Evolutionary conservation across 495 filamentous ascomycete genomes (phyloP), one percentile per base, ranked within the genome.

Genomic region (Neurospora sp.): DNA sequence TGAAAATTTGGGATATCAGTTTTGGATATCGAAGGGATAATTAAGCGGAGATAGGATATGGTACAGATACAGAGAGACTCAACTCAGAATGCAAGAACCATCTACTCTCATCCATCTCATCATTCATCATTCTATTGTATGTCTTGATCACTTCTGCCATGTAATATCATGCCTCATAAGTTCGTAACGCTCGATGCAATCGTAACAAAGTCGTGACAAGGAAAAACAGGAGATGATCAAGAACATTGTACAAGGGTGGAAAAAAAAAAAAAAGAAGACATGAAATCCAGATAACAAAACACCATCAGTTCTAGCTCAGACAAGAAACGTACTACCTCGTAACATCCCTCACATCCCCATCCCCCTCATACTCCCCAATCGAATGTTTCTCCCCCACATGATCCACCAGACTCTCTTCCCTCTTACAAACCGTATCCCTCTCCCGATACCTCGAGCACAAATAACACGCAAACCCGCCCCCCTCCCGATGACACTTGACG

Each of bases 401-500:
- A 36, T 75, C 73, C 3, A 80, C 81, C 34, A 83, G 62, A 9
- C 74, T 74, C 69, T 78, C 76, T 36, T 78, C 77, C 0, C 71
- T 69, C 59, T 70, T 69, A 39, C 77, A 80, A 5, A 83, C 31
- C 15, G 80, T 79, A 69, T 83, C 81, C 37, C 75, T 69, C 31
- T 81, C 75, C 7, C 80, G 71, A 69, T 78, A 15, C 7, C 69
- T 42, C 15, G 72, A 72, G 69, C 80, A 83, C 17, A 83, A 43
- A 28, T 71, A 79, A 45, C 81, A 83, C 10, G 80, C 76, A 42
- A 75, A 83, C 7, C 80, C 79, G 17, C 72, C 70, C 3, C 75
- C 71, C 24, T 77, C 77, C 2, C 80, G 77, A 54, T 83, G 81
- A 24, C 81, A 83, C 71, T 83, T 83, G 40, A 78, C 75, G 11